Evolutionary conservation across 768 basidiomycete species (phyloP).

Genomic region (Auricularia sp.): DNA sequence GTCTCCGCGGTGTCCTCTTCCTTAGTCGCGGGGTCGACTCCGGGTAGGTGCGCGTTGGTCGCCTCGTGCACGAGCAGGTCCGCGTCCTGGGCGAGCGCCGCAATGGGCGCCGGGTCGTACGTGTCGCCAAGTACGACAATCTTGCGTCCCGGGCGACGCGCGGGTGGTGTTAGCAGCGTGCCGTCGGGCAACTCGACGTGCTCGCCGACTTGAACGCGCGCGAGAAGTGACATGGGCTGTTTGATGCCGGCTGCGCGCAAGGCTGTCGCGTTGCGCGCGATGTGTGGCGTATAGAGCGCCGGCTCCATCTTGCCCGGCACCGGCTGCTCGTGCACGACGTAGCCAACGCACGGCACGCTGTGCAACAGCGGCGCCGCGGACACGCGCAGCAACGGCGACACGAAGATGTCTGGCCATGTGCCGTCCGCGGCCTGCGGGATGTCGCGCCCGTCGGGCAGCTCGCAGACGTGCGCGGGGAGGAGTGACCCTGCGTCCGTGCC

Average conservation of each 20-base stretch:
- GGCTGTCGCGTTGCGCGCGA: constrained; percentile 54
- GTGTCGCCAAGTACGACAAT: constrained; percentile 22
- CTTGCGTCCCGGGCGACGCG: constrained; percentile 33
- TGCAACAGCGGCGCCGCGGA: constrained; percentile 72
- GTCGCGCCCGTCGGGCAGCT: constrained; percentile 50
- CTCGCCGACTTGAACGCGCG: constrained; percentile 55
- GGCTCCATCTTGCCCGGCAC: constrained; percentile 73
- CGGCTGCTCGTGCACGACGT: constrained; percentile 58
- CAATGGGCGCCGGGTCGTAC: constrained; percentile 17
- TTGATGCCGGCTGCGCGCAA: neutral
- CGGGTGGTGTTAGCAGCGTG: constrained; percentile 58
- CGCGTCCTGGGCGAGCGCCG: constrained; percentile 6
- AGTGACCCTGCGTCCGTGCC: constrained; percentile 35
- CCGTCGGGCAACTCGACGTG: constrained; percentile 59
- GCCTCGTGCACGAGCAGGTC: constrained; percentile 24
- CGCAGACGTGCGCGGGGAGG: constrained; percentile 40
- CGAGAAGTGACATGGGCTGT: constrained; percentile 52
- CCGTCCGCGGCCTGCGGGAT: constrained; percentile 45
- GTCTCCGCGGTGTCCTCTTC: constrained; percentile 7
- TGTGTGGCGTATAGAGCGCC: constrained; percentile 50
- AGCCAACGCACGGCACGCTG: constrained; percentile 75
- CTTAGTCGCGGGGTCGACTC: constrained; percentile 12
- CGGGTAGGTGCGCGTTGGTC: constrained; percentile 23
- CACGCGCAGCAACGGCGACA: constrained; percentile 46
- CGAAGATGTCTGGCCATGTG: constrained; percentile 58